Percentiles rank a stretch among this genome's conserved stretches.
Conservation (phyloP, 257 asterid genomes). For the Eucommia ulmoides region DNA sequence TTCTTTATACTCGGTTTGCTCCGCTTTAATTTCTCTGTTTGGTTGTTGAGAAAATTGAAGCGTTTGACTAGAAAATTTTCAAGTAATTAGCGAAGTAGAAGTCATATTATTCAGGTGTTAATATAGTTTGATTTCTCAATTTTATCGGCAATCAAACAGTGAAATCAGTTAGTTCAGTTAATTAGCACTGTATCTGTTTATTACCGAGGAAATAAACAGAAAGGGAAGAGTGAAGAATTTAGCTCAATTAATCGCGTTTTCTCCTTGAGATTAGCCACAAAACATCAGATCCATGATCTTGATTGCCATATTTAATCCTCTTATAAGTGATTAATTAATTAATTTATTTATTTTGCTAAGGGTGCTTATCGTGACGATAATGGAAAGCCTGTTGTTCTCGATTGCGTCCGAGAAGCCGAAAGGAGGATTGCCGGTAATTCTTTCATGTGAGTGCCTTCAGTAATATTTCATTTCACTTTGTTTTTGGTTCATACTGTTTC, state of each 20-base stretch:
- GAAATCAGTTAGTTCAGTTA: too few species aligned
- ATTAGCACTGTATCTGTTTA: too few species aligned
- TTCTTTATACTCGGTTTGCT: background rate
- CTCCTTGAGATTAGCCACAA: too few species aligned
- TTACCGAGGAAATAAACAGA: too few species aligned
- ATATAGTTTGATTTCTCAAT: background rate
- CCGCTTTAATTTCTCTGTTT: background rate
- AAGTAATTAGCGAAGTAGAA: too few species aligned
- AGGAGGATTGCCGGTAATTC: constrained; percentile 64
- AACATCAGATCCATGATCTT: background rate
- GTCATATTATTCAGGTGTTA: too few species aligned
- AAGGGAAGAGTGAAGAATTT: background rate
- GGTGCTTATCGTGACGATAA: constrained; percentile 95
- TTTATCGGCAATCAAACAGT: background rate
- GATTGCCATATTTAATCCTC: background rate
- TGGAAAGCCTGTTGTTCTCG: constrained; percentile 94
- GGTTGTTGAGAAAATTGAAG: background rate
- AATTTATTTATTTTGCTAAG: constrained; percentile 14
- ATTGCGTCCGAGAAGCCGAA: constrained; percentile 96
- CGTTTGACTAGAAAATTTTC: background rate
- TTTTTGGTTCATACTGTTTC: background rate
- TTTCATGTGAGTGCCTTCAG: constrained; percentile 45
- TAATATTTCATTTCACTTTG: background rate
- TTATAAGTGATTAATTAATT: too few species aligned
- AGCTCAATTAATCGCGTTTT: too few species aligned